These are phyloP conservation scores for Amauroascus niger DNA, from an alignment of 2,329 filamentous ascomycete genomes.

Conservation along the genomic window DNA sequence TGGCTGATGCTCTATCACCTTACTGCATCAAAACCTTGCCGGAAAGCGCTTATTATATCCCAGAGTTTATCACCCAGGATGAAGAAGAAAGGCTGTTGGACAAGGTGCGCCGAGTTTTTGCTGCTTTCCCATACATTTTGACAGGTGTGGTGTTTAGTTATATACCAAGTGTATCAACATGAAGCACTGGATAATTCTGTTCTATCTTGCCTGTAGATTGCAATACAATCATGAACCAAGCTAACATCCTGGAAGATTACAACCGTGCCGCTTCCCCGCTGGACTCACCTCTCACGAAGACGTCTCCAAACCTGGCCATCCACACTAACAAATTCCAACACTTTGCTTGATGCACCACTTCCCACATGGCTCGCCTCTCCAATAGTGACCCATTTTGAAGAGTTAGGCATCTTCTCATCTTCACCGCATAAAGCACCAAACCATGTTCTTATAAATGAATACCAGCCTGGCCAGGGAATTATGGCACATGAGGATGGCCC, in stretches of 20 bases:
- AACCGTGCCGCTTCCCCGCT: conserved; percentile 61
- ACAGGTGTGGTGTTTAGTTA: not conserved
- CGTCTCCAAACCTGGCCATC: conserved; percentile 87
- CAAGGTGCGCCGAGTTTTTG: conserved; percentile 46
- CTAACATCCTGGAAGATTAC: conserved; percentile 37
- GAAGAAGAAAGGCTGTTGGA: conserved; percentile 63
- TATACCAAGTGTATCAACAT: not conserved
- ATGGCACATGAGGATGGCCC: conserved; percentile 92
- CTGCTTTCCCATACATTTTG: not conserved
- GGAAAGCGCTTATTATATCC: conserved; percentile 64
- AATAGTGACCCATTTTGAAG: conserved; percentile 48
- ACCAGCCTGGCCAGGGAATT: conserved; percentile 78
- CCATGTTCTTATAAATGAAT: conserved; percentile 91
- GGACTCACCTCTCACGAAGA: conserved; percentile 80
- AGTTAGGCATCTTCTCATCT: conserved; percentile 43
- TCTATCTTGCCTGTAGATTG: not conserved
- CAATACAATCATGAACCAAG: not conserved
- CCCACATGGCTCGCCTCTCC: conserved; percentile 66
- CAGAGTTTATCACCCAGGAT: conserved; percentile 66
- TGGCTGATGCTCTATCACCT: conserved; percentile 21
- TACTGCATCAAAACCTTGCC: conserved; percentile 28
- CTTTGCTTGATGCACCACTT: conserved; percentile 60
- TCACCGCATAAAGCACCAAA: conserved; percentile 73
- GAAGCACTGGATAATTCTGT: not conserved
- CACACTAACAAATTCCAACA: conserved; percentile 63